phyloP scores from a whole-genome alignment of 805 yeast species.

The Phaffomyces thermotolerans region DNA sequence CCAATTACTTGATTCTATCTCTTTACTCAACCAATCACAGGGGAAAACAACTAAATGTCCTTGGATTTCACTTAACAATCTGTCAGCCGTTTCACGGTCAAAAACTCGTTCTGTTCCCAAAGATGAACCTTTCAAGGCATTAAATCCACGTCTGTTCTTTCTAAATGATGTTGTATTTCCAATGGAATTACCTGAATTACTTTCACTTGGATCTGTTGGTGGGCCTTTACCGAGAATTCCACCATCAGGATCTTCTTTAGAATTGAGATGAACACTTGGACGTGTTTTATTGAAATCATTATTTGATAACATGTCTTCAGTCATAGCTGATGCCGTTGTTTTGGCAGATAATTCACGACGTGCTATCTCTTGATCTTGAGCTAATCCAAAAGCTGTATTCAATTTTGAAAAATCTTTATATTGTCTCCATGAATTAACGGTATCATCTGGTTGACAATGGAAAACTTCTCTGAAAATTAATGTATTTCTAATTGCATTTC shows the following conservation, averaged over 20 bases:
- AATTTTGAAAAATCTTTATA: conserved; percentile 65
- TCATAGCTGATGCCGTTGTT: conserved; percentile 2
- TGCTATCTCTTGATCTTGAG: conserved; percentile 24
- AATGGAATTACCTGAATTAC: background rate
- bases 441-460: conserved; percentile 92
- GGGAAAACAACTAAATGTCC: conserved; percentile 94
- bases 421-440: conserved; percentile 84
- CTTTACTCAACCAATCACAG: conserved; percentile 79
- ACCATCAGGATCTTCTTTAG: background rate
- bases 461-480: conserved; percentile 75
- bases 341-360: conserved; percentile 6
- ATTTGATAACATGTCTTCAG: background rate
- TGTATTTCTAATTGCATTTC: conserved; percentile 78
- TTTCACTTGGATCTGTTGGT: conserved; percentile 2
- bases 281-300: background rate
- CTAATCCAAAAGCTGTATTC: conserved; percentile 44
- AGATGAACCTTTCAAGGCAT: conserved; percentile 27
- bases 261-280: background rate
- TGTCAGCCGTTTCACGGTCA: conserved; percentile 72
- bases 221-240: conserved; percentile 12
- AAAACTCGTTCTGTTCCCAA: conserved; percentile 42
- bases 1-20: conserved; percentile 90
- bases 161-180: background rate
- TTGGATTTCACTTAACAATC: conserved; percentile 60
- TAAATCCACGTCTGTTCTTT: conserved; percentile 28